Conservation (phyloP, 306 rosid species). For the Cicer judaicum region DNA sequence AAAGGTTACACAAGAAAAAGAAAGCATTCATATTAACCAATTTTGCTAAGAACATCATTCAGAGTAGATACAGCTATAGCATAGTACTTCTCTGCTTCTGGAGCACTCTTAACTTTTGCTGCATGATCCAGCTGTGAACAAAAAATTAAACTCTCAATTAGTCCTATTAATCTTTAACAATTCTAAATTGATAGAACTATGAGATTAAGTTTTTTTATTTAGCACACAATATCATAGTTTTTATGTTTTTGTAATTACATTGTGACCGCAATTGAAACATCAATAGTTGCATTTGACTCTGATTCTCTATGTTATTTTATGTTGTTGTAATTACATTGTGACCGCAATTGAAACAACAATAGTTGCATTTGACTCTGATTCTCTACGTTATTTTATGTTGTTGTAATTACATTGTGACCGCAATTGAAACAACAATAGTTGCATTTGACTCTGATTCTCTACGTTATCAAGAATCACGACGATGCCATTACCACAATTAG, state of each 20-base stretch:
- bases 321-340: background rate
- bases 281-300: background rate
- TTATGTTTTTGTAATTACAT: background rate
- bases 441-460: background rate
- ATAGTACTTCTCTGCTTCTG: constrained; percentile 95
- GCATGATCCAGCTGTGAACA: constrained; percentile 86
- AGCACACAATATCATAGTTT: background rate
- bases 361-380: background rate
- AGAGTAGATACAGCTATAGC: constrained; percentile 73
- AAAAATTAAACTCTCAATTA: background rate
- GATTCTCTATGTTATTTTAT: background rate
- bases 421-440: background rate
- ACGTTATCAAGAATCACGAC: background rate
- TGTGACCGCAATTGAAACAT: background rate
- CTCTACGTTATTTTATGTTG: background rate
- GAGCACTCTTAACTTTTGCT: constrained; percentile 85
- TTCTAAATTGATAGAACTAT: background rate
- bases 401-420: background rate
- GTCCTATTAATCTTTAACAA: background rate
- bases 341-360: background rate
- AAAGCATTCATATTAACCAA: constrained; percentile 61
- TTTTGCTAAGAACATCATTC: constrained; percentile 81
- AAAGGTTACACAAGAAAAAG: constrained; percentile 56
- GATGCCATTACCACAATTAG: background rate
- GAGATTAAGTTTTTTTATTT: background rate